These are phyloP conservation scores for Sclerotinia nivalis DNA, from an alignment of 2,329 filamentous ascomycete species.

Conservation along the genomic window DNA sequence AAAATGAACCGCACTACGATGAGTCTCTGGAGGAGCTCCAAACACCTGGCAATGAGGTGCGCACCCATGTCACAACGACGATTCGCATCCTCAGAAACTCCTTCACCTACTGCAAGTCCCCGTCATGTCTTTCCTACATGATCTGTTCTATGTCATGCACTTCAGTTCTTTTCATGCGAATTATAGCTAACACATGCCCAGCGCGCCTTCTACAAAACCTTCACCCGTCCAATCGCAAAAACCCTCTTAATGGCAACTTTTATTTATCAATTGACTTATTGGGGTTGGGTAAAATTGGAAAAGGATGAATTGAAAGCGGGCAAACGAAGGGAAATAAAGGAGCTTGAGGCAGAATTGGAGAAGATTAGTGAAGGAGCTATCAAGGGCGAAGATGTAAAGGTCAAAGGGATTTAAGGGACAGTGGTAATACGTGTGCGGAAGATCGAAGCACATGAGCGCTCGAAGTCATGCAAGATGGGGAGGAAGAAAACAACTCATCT, in stretches of 20 bases:
- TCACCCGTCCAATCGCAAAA: slow-evolving; percentile 72
- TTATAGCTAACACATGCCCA: slow-evolving; percentile 39
- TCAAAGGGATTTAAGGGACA: slow-evolving; percentile 13
- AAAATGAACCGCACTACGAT: slow-evolving; percentile 18
- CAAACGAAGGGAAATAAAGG: slow-evolving; percentile 40
- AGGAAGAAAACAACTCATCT: background rate
- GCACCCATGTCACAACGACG: slow-evolving; percentile 1
- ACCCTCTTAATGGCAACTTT: slow-evolving; percentile 73
- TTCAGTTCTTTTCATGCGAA: background rate
- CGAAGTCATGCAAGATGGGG: background rate
- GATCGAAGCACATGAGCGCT: background rate
- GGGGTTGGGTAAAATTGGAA: slow-evolving; percentile 72
- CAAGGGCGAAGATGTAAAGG: slow-evolving; percentile 20
- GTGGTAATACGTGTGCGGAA: background rate
- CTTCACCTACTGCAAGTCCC: slow-evolving; percentile 19
- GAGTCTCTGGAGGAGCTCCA: slow-evolving; percentile 9
- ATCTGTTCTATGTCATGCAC: no score
- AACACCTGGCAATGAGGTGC: background rate
- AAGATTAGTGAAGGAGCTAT: slow-evolving; percentile 15
- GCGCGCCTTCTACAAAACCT: slow-evolving; percentile 72
- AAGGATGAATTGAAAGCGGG: slow-evolving; percentile 65
- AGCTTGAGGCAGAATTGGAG: slow-evolving; percentile 21
- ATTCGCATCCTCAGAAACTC: slow-evolving; percentile 16
- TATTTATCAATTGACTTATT: slow-evolving; percentile 77
- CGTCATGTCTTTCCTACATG: background rate